Evolutionary conservation across 2,329 filamentous ascomycete species (phyloP).

Genomic region (Monilinia vaccinii-corymbosi): DNA sequence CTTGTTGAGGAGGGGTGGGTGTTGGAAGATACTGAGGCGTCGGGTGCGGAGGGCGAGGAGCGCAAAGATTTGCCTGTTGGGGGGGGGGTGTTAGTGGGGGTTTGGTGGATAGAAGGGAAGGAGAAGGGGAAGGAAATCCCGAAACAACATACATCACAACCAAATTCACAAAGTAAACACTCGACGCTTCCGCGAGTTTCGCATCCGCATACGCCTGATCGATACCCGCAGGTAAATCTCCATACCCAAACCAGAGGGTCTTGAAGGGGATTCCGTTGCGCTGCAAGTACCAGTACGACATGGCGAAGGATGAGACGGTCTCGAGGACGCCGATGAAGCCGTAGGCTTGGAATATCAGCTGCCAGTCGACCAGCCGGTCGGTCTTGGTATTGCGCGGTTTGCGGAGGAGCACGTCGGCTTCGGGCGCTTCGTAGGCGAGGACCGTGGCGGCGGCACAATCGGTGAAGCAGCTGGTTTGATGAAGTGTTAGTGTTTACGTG

Average conservation of each 20-base stretch:
- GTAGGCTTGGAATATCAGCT: constrained; percentile 63
- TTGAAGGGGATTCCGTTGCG: constrained; percentile 54
- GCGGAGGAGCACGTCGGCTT: constrained; percentile 62
- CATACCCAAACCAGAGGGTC: constrained; percentile 57
- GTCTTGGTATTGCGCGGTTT: constrained; percentile 58
- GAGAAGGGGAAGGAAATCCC: too few species aligned
- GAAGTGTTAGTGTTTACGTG: too few species aligned
- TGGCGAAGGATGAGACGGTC: constrained; percentile 49
- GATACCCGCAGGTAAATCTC: constrained; percentile 34
- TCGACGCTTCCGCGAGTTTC: constrained; percentile 28
- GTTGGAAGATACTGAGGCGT: constrained; percentile 58
- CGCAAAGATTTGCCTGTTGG: constrained; percentile 55
- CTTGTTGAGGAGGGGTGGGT: constrained; percentile 59
- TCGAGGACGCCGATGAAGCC: constrained; percentile 56
- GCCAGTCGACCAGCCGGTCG: constrained; percentile 63
- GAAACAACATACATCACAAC: constrained; percentile 56
- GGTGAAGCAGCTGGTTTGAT: constrained; percentile 48
- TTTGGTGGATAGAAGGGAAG: not conserved
- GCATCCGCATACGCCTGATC: constrained; percentile 43
- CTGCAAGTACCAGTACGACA: constrained; percentile 56
- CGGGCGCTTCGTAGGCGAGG: constrained; percentile 66
- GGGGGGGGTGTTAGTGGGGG: too few species aligned
- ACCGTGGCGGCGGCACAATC: constrained; percentile 64
- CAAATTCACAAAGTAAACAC: constrained; percentile 67
- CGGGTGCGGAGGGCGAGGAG: constrained; percentile 56